A percentile compares a stretch with the other conserved stretches of the same genome.
These are phyloP conservation scores for Knoxdaviesia capensis DNA, from an alignment of 2,329 filamentous ascomycete genomes.

Conservation along the genomic window DNA sequence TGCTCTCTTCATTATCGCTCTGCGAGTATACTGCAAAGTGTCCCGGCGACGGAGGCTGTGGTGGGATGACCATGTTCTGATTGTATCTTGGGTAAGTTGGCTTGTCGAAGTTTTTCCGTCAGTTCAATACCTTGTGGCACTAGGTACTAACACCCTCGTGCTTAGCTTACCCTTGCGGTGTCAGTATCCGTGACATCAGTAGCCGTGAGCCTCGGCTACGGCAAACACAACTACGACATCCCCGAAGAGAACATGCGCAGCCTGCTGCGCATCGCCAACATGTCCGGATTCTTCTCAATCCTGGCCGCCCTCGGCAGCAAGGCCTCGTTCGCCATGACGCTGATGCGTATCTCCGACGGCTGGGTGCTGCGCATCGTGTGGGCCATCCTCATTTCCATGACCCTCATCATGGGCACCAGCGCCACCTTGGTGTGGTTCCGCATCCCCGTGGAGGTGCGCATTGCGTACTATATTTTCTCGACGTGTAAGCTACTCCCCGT, in stretches of 20 bases:
- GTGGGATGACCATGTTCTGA: slow-evolving; percentile 9
- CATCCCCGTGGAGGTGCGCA: slow-evolving; percentile 6
- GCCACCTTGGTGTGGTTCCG: slow-evolving; percentile 10
- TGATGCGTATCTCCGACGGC: slow-evolving; percentile 9
- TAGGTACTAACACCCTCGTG: neutral
- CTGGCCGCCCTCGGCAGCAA: slow-evolving; percentile 15
- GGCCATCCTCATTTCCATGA: slow-evolving; percentile 9
- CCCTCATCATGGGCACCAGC: slow-evolving; percentile 7
- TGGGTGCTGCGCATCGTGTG: slow-evolving; percentile 10
- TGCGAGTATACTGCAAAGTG: slow-evolving; percentile 8
- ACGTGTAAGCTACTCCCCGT: slow-evolving; percentile 1
- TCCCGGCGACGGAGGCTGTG: slow-evolving; percentile 6
- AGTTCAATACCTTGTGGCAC: neutral
- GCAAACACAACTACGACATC: slow-evolving; percentile 8
- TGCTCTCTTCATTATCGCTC: slow-evolving; percentile 3
- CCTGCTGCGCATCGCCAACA: slow-evolving; percentile 11
- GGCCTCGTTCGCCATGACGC: slow-evolving; percentile 11
- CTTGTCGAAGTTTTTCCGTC: neutral
- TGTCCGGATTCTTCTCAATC: slow-evolving; percentile 13
- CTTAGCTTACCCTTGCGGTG: slow-evolving; percentile 1
- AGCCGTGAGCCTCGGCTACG: slow-evolving; percentile 8
- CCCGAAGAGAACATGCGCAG: slow-evolving; percentile 8
- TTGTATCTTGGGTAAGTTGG: slow-evolving; percentile 5
- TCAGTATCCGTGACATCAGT: slow-evolving; percentile 2
- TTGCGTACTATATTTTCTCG: slow-evolving; percentile 5